Conservation (phyloP, 2,329 filamentous ascomycete species). For the Knufia petricola region DNA sequence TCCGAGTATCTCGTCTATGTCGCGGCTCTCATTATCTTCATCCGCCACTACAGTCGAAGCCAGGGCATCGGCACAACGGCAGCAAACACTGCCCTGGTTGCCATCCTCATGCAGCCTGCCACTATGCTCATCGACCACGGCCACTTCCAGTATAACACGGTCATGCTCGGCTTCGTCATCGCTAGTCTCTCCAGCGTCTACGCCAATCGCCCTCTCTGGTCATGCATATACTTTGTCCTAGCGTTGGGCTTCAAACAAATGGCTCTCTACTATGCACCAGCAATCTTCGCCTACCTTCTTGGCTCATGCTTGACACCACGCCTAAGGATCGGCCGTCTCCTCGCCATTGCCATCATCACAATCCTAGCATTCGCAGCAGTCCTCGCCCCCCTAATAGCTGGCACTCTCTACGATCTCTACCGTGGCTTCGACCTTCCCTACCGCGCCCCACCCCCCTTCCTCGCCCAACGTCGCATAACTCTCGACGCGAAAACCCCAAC, state of each 20-base stretch:
- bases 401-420: conserved; percentile 59
- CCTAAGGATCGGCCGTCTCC: conserved; percentile 56
- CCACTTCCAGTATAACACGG: conserved; percentile 96
- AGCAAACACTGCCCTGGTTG: conserved; percentile 72
- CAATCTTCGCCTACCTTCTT: conserved; percentile 82
- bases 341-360: conserved; percentile 68
- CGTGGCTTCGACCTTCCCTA: conserved; percentile 53
- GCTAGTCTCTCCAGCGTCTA: conserved; percentile 83
- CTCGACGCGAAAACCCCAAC: conserved; percentile 58
- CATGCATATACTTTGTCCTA: conserved; percentile 84
- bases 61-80: conserved; percentile 74
- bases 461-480: conserved; percentile 48
- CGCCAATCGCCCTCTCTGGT: conserved; percentile 75
- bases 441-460: conserved; percentile 51
- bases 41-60: conserved; percentile 67
- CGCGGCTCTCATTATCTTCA: conserved; percentile 75
- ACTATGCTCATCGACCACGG: conserved; percentile 90
- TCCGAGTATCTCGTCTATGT: conserved; percentile 88
- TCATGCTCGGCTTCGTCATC: conserved; percentile 88
- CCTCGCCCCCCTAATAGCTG: conserved; percentile 63
- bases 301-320: conserved; percentile 74
- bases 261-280: conserved; percentile 93
- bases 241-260: conserved; percentile 98
- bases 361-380: conserved; percentile 62
- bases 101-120: conserved; percentile 83